A percentile compares a stretch with the other conserved stretches of the same genome.
These are phyloP conservation scores for Acanthamoeba castellanii DNA, from an alignment of 208 protist genomes.

Conservation along the genomic window DNA sequence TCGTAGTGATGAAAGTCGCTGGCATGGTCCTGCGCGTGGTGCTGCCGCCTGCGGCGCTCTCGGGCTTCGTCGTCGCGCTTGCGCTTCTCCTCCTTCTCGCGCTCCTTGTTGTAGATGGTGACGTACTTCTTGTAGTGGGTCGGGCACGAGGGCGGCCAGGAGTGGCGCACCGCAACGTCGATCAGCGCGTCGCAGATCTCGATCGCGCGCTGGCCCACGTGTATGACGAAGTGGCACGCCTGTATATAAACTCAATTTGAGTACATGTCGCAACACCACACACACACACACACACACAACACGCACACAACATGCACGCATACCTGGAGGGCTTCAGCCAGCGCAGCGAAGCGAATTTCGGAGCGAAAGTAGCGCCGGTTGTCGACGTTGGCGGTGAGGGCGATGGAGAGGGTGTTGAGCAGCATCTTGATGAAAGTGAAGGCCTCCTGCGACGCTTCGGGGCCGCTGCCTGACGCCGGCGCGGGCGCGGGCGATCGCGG, in stretches of 20 bases:
- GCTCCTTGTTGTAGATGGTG: constrained; percentile 7
- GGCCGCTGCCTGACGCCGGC: background rate
- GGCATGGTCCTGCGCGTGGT: background rate
- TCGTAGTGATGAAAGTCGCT: background rate
- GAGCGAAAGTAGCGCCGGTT: constrained; percentile 48
- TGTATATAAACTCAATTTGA: too few relatives aligned
- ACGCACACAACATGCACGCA: background rate
- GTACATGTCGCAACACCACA: background rate
- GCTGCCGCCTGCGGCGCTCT: background rate
- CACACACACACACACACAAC: too few relatives aligned
- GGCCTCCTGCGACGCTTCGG: constrained; percentile 41
- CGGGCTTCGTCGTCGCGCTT: background rate
- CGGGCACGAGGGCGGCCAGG: constrained; percentile 64
- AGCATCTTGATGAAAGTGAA: constrained; percentile 67
- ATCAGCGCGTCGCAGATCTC: constrained; percentile 69
- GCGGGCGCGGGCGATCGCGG: background rate
- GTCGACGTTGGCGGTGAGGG: constrained; percentile 39
- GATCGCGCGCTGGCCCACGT: constrained; percentile 6
- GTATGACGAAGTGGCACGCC: constrained; percentile 63
- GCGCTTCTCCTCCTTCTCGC: constrained; percentile 12
- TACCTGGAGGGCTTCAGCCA: constrained; percentile 31
- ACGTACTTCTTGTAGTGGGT: constrained; percentile 42
- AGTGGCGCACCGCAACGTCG: constrained; percentile 55
- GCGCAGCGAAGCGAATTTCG: constrained; percentile 56
- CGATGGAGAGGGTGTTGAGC: constrained; percentile 32